Evolutionary conservation across 148 eudicot species (phyloP), one percentile per base, ranked within the genome.

Genomic region (Bassia scoparia): DNA sequence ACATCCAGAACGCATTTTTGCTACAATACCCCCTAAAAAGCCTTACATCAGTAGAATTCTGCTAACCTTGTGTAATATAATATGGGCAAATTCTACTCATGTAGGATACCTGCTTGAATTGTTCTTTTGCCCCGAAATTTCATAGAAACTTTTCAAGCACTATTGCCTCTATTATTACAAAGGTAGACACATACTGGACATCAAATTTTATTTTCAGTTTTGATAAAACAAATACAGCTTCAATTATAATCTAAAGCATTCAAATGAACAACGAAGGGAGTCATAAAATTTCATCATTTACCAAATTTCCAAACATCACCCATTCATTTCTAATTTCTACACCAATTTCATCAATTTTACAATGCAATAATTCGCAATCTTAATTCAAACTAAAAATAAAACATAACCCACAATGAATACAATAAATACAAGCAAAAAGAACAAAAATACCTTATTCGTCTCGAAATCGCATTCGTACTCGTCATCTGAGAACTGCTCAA

Each of bases 391-490:
- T 15, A 1, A 17, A 5, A 65, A 63, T 38, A 37, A 12, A 41
- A 52, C 29, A 34, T 69, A 12, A 59, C 27, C 30, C 11, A 35
- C 38, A 56, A 14, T 9, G 16, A 20, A 34, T 5, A 23, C 27
- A 23, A 27, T 10, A 49, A 26, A 14, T 54, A 30, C 34, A 8
- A 50, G 24, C 20, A 11, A 5, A 61, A 2, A 46, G 41, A 69
- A 14, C 1, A 26, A 73, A 43, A 65, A 24, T 80, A 95, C 97
- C 87, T 86, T 63, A 37, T 95, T 81, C 69, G 83, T 83, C n/a
- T 95, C 99, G 78, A 82, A 86, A 76, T 95, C 99, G 49, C 99
- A 95, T 7, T 95, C 99, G n/a, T 95, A 95, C 48, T 95, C 99
- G 72, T 92, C 99, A 69, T 95, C 99, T 0, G 99, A 95, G 81